Evolutionary conservation across 2,329 filamentous ascomycete genomes (phyloP).

Genomic region (Phaeosphaeriaceae sp.): DNA sequence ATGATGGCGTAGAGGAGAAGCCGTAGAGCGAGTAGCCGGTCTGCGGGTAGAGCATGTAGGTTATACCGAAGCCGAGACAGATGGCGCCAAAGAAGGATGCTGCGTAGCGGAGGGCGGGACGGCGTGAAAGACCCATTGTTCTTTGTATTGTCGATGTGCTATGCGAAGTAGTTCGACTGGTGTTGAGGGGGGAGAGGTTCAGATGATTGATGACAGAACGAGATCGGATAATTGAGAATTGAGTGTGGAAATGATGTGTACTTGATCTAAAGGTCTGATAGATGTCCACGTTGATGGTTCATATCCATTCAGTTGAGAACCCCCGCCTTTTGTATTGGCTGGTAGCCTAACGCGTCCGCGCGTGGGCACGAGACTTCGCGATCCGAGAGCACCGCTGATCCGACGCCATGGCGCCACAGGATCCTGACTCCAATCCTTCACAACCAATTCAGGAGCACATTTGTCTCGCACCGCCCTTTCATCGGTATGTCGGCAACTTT

Average conservation of each 20-base stretch:
- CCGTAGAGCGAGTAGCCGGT: slow-evolving; percentile 49
- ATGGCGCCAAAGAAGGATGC: slow-evolving; percentile 35
- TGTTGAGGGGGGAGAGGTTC: no score
- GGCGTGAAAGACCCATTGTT: slow-evolving; percentile 14
- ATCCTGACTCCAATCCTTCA: neutral
- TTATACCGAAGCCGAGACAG: slow-evolving; percentile 48
- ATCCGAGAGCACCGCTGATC: slow-evolving; percentile 1
- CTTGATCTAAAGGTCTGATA: neutral
- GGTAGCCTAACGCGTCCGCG: neutral
- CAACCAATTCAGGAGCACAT: neutral
- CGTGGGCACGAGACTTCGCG: neutral
- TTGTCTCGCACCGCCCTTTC: neutral
- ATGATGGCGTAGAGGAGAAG: slow-evolving; percentile 33
- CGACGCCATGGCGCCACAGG: neutral
- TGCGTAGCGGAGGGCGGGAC: slow-evolving; percentile 16
- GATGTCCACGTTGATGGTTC: neutral
- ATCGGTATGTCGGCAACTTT: neutral
- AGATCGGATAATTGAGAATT: no score
- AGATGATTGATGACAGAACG: no score
- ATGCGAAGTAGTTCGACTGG: no score
- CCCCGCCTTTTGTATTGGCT: neutral
- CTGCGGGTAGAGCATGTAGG: slow-evolving; percentile 48
- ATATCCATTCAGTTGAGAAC: neutral
- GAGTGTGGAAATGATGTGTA: neutral
- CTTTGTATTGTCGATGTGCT: neutral